These are phyloP conservation scores for Fusarium sp. DNA, from an alignment of 2,329 filamentous ascomycete genomes.

Conservation along the genomic window DNA sequence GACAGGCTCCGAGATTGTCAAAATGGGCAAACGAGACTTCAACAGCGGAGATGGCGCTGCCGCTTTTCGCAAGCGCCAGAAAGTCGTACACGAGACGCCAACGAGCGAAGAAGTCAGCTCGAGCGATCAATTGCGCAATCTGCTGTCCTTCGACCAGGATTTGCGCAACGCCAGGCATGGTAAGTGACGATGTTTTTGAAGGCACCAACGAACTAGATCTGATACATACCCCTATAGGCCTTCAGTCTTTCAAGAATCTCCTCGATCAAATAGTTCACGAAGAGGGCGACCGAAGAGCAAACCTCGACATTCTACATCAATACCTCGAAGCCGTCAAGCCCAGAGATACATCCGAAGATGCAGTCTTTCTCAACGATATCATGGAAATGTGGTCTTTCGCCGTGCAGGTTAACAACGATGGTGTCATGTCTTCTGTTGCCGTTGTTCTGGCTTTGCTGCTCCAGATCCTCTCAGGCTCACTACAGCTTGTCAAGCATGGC, in stretches of 20 bases:
- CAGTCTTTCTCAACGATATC: slow-evolving; percentile 77
- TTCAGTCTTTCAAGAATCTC: slow-evolving; percentile 75
- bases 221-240: slow-evolving; percentile 52
- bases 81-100: slow-evolving; percentile 64
- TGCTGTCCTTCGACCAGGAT: slow-evolving; percentile 78
- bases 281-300: slow-evolving; percentile 52
- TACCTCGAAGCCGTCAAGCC: slow-evolving; percentile 70
- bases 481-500: slow-evolving; percentile 80
- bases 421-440: slow-evolving; percentile 80
- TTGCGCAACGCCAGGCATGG: slow-evolving; percentile 72
- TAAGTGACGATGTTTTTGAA: slow-evolving; percentile 43
- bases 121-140: slow-evolving; percentile 71
- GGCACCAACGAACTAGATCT: background rate
- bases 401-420: slow-evolving; percentile 80
- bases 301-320: slow-evolving; percentile 69
- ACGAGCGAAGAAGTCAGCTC: slow-evolving; percentile 70
- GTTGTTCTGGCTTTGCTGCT: slow-evolving; percentile 85
- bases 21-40: slow-evolving; percentile 58
- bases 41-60: slow-evolving; percentile 52
- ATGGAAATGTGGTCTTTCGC: slow-evolving; percentile 91
- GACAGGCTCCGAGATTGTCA: slow-evolving; percentile 34
- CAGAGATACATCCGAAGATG: slow-evolving; percentile 53
- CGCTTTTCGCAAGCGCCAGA: slow-evolving; percentile 62
- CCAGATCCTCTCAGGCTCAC: slow-evolving; percentile 76
- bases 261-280: slow-evolving; percentile 71